A percentile compares a stretch with the other conserved stretches of the same genome.
Evolutionary conservation across 2,329 filamentous ascomycete genomes (phyloP).

Genomic region (Hypoxylon sp.): DNA sequence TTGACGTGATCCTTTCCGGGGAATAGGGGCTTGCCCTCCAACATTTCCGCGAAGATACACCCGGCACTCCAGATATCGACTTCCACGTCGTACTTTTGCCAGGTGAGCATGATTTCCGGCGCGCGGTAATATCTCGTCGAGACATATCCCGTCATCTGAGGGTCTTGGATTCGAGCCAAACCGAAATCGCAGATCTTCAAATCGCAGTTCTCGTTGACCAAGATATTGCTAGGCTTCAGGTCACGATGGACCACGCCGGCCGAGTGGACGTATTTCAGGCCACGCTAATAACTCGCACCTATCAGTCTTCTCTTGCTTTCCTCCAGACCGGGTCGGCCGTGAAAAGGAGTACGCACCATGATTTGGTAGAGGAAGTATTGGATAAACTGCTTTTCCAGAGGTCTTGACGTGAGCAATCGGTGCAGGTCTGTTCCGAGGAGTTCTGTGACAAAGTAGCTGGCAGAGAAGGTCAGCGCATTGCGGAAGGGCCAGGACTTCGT

Average conservation of each 20-base stretch:
- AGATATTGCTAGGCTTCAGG: slow-evolving; percentile 97
- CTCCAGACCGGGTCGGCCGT: neutral
- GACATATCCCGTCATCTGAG: slow-evolving; percentile 99
- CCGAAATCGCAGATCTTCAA: slow-evolving; percentile 99
- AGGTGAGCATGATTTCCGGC: slow-evolving; percentile 99
- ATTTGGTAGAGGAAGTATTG: slow-evolving; percentile 99
- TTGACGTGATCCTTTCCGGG: slow-evolving; percentile 99
- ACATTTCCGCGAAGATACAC: slow-evolving; percentile 99
- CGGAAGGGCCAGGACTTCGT: neutral
- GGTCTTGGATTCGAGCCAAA: slow-evolving; percentile 95
- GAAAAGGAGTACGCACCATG: slow-evolving; percentile 67
- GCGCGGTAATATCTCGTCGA: slow-evolving; percentile 98
- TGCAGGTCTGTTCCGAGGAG: slow-evolving; percentile 96
- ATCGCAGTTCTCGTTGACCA: slow-evolving; percentile 99
- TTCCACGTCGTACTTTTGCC: slow-evolving; percentile 99
- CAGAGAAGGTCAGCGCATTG: slow-evolving; percentile 32
- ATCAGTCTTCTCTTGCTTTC: slow-evolving; percentile 8
- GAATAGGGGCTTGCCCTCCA: slow-evolving; percentile 97
- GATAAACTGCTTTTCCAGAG: slow-evolving; percentile 98
- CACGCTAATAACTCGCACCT: slow-evolving; percentile 67
- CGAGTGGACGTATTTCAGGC: slow-evolving; percentile 98
- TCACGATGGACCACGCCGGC: slow-evolving; percentile 97
- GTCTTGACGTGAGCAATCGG: slow-evolving; percentile 90
- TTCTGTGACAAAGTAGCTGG: slow-evolving; percentile 96
- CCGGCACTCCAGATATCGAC: slow-evolving; percentile 99